These are phyloP conservation scores for Craspedostauros australis DNA, from an alignment of 108 stramenopile species.

Conservation along the genomic window DNA sequence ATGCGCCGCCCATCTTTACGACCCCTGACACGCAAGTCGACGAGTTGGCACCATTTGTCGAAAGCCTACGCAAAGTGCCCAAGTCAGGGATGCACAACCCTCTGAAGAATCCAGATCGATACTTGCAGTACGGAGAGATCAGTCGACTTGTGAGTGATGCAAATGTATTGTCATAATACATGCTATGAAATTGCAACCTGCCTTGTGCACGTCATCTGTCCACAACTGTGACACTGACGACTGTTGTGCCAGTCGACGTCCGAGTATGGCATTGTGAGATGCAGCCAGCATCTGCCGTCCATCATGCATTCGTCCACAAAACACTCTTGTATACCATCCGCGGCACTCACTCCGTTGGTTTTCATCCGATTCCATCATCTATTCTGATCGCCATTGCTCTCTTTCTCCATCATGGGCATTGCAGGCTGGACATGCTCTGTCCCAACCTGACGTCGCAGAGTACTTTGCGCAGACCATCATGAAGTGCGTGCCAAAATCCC, in stretches of 20 bases:
- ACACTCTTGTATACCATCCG: too few species aligned
- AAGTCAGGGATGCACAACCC: slow-evolving; percentile 85
- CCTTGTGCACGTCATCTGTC: too few species aligned
- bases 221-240: too few species aligned
- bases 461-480: slow-evolving; percentile 88
- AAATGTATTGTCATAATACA: too few species aligned
- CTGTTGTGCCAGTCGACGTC: too few species aligned
- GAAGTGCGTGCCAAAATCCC: slow-evolving; percentile 91
- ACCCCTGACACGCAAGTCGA: slow-evolving; percentile 60
- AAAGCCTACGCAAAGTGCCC: slow-evolving; percentile 61
- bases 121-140: slow-evolving; percentile 83
- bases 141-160: slow-evolving; percentile 53
- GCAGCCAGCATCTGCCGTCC: too few species aligned
- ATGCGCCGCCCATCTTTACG: slow-evolving; percentile 63
- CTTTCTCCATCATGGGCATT: too few species aligned
- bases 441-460: slow-evolving; percentile 69
- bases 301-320: too few species aligned
- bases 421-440: slow-evolving; percentile 70
- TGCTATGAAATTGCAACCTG: too few species aligned
- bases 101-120: slow-evolving; percentile 89
- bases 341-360: too few species aligned
- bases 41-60: slow-evolving; percentile 78
- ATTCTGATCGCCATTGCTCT: not conserved
- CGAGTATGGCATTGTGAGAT: too few species aligned
- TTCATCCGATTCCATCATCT: not conserved